phyloP scores from a whole-genome alignment of 805 yeast species.

The Kodamaea kakaduensis region DNA sequence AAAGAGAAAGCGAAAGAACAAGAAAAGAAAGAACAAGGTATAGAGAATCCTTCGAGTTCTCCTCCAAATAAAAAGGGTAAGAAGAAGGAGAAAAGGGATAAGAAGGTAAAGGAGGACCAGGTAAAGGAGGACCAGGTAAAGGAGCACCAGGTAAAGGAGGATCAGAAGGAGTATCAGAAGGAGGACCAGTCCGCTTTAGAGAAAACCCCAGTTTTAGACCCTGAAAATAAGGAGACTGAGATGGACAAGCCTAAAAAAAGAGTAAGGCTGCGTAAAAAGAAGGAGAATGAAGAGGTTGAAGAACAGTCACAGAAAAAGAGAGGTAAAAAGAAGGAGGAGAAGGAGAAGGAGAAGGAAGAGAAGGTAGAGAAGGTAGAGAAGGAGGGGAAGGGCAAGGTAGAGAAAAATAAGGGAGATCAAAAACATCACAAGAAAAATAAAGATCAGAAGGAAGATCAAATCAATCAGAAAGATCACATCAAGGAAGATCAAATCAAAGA shows the following conservation, averaged over 20 bases:
- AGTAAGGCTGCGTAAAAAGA: constrained; percentile 10
- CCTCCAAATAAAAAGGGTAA: constrained; percentile 8
- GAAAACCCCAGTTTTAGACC: too few relatives aligned
- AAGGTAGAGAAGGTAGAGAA: too few relatives aligned
- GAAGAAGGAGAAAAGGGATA: constrained; percentile 8
- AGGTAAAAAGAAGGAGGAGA: constrained; percentile 12
- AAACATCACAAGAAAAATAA: not conserved
- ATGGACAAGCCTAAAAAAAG: constrained; percentile 8
- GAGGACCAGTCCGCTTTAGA: too few relatives aligned
- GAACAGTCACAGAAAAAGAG: too few relatives aligned
- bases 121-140: not conserved
- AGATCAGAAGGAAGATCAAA: not conserved
- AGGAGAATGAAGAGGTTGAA: too few relatives aligned
- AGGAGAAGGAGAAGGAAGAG: constrained; percentile 4
- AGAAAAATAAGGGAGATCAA: not conserved
- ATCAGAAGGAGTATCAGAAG: not conserved
- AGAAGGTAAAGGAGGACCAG: constrained; percentile 5
- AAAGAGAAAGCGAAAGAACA: too few relatives aligned
- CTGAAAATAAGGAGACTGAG: not conserved
- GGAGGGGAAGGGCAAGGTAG: constrained; percentile 1
- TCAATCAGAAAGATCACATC: not conserved
- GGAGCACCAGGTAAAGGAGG: not conserved
- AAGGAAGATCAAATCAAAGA: not conserved
- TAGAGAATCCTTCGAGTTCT: too few relatives aligned
- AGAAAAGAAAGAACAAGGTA: too few relatives aligned